Base-by-base conservation (phyloP, 2,329 filamentous ascomycete species). In the Diaporthe helianthi region DNA sequence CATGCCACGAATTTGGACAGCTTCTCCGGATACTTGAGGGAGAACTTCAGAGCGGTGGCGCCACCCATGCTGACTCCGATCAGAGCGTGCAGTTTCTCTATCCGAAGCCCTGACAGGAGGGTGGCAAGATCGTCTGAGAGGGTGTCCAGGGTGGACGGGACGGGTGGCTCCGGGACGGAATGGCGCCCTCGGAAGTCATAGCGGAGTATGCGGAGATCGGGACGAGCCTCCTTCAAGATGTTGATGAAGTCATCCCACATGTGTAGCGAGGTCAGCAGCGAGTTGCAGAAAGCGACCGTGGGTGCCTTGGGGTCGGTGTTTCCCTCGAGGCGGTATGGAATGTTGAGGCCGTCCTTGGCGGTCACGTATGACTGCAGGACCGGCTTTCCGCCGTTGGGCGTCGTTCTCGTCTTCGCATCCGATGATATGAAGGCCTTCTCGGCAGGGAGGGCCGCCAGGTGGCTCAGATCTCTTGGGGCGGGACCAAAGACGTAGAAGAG, bases 41-140 rank as follows among this genome's bases (percentile, higher is more conserved):
- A 90, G 64, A 92, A 89, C 76, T 91, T 90, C 61, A 96, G 85
- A 1, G 90, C 85, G 1, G 93, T 96, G 2, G 91, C 92, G 65
- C 93, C 93, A 72, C 93, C 93, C 78, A 96, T 89, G 44, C 90
- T 93, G 4, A 97, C 93, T 24, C 93, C 93, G 24, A 96, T 82
- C 0, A 95, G 82, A 0, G 87, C 84, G 41, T 90, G 87, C 0
- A 92, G 87, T 74, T 87, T 86, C 12, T 86, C 83, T 51, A 94
- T 89, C 60, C 92, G 87, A 36, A 97, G 84, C 0, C 90, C 88
- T 65, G 90, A 84, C 3, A 97, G 86, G 0, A 97, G 78, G 0
- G 83, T 79, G 46, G 85, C 82, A 26, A 96, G 82, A 76, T 97
- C 93, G 9, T 86, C 84, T 4, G 92, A 87, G 0, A 96, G 83